A percentile compares a stretch with the other conserved stretches of the same genome.
Evolutionary conservation across 2,329 filamentous ascomycete species (phyloP).

Genomic region (Alternaria postmessia): DNA sequence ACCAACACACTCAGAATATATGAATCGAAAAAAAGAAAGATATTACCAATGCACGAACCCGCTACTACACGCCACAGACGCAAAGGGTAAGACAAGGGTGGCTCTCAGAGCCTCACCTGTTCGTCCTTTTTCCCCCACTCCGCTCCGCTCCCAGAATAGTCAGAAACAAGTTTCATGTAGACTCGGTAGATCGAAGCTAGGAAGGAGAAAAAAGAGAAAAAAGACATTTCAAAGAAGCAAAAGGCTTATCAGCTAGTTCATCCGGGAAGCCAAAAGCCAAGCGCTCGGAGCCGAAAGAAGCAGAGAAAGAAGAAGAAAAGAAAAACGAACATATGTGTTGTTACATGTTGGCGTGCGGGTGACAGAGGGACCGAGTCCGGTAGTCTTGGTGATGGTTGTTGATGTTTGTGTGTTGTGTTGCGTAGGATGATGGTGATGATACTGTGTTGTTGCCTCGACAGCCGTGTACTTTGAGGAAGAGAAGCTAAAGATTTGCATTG

Average conservation of each 20-base stretch:
- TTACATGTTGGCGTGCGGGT: conserved; percentile 20
- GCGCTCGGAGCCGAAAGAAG: conserved; percentile 4
- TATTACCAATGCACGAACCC: neutral
- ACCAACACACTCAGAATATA: neutral
- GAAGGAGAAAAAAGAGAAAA: neutral
- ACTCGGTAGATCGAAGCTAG: neutral
- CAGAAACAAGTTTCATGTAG: neutral
- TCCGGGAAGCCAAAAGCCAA: conserved; percentile 4
- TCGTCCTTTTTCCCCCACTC: neutral
- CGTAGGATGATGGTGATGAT: neutral
- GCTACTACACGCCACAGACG: neutral
- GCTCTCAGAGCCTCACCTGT: neutral
- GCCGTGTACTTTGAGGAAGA: neutral
- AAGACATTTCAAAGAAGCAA: neutral
- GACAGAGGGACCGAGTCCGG: neutral
- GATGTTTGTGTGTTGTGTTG: conserved; percentile 1
- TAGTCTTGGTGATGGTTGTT: conserved; percentile 11
- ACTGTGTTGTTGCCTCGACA: conserved; percentile 8
- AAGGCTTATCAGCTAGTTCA: neutral
- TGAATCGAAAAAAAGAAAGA: neutral
- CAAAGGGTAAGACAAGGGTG: neutral
- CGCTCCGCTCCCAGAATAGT: neutral
- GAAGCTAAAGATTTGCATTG: conserved; percentile 9
- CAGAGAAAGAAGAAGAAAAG: conserved; percentile 3
- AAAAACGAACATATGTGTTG: conserved; percentile 14